Evolutionary conservation across 768 basidiomycete genomes (phyloP), one percentile per base, ranked within the genome.

Genomic region (Coprinopsis strossmayeri): DNA sequence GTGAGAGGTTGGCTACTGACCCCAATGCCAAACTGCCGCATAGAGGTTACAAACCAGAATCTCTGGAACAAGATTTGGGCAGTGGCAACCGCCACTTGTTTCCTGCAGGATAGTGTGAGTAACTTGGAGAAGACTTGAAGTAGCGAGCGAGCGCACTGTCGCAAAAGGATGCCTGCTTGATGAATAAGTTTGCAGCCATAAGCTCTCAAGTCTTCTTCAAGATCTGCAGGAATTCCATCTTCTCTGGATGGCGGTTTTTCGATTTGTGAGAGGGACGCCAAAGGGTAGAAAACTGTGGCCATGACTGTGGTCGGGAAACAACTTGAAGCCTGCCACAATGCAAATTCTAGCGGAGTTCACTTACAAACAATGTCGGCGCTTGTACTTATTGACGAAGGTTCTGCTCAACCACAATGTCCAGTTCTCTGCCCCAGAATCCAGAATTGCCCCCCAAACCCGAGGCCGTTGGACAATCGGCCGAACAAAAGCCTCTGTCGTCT

Each of bases 31-130:
- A 93, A 99, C 48, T 93, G 89, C 62, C 88, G 88, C 83, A 99
- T 82, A 5, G 92, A 95, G 3, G 86, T 84, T 15, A 95, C 89
- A 67, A 80, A 98, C 88, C 88, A 98, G 72, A 99, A 99, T 27
- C 95, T 75, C 54, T 99, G 96, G 62, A 94, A 95, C 1, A 99
- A 69, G 26, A 98, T 91, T 62, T 97, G 94, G 0, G 96, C 96
- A 1, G 94, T 91, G 4, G 96, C 92, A 46, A 97, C 88, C 12
- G 94, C 94, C 24, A 96, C 94, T 63, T 99, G 96, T 55, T 97
- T 96, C 66, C 87, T 90, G 64, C 35, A 21, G 20, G 23, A 18
- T 37, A n/a, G n/a, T 32, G 41, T 48, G 43, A 45, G 23, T 30
- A 38, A 10, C 17, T 11, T 7, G 11, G 35, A 38, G 10, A 18